Evolutionary conservation across 345 rosid species (phyloP), one percentile per base, ranked within the genome.

Genomic region (Leavenworthia alabamica): DNA sequence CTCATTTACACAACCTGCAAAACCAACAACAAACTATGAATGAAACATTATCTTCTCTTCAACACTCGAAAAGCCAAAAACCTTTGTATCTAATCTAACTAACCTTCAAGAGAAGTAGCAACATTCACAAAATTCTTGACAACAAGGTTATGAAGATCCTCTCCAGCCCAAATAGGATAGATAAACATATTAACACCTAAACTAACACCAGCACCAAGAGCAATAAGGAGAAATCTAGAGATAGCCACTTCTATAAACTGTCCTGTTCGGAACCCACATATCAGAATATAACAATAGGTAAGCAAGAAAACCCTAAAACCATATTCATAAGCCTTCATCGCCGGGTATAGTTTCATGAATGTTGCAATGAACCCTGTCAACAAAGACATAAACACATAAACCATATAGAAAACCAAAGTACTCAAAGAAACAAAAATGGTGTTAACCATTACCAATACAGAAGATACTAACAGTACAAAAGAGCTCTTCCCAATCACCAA

Each of bases 161-260:
- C 98, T 6, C 98, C 96, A 56, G 98, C 95, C 98, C 98, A 92
- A 24, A 92, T 92, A 17, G 96, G 98, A 73, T 80, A 92, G 71
- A 92, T 89, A 78, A 81, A 85, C 70, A 86, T 78, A 65, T 92
- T 92, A 22, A 92, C 78, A 27, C 71, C 81, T 66, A 89, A 80
- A 65, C 84, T 75, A 70, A 92, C 86, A 41, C 72, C 83, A 71
- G 95, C 98, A 24, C 98, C 96, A 43, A 92, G 79, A 23, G 90
- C 95, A 46, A 92, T 92, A 47, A 88, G 83, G 65, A 85, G 66
- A 74, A 92, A 88, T 13, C 96, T 81, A 6, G 86, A 59, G 17
- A 83, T 73, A 13, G 98, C 96, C 13, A 88, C 88, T 53, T 85
- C 61, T 14, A 86, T 72, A 59, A 86, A 88, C 47, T 86, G 83